A percentile compares a stretch with the other conserved stretches of the same genome.
phyloP scores from a whole-genome alignment of 345 rosid genomes.

The Eucalyptus marginata region DNA sequence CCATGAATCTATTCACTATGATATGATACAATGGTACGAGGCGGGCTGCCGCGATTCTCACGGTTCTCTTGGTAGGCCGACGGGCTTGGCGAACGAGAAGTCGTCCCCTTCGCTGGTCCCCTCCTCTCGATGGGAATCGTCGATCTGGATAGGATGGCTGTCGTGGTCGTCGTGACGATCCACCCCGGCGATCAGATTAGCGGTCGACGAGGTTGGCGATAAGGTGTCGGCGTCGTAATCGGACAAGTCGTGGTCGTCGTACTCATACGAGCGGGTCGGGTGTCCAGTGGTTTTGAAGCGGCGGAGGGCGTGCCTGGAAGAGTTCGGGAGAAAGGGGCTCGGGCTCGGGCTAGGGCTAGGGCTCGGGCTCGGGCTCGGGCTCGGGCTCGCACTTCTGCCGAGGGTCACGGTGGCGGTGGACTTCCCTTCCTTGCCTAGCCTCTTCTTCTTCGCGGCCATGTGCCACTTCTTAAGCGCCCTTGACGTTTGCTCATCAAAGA shows the following conservation, averaged over 20 bases:
- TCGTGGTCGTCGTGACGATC: conserved; percentile 10
- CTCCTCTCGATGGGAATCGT: conserved; percentile 7
- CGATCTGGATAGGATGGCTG: conserved; percentile 9
- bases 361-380: conserved; percentile 23
- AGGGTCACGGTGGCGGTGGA: conserved; percentile 18
- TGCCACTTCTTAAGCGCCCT: conserved; percentile 93
- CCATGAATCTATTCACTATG: neutral
- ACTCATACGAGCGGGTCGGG: conserved; percentile 23
- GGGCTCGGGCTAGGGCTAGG: neutral
- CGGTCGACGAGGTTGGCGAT: conserved; percentile 23
- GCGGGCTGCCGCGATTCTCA: neutral
- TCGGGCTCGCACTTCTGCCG: conserved; percentile 41
- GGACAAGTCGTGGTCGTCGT: conserved; percentile 39
- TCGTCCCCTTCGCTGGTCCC: conserved; percentile 27
- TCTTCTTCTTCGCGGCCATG: conserved; percentile 59
- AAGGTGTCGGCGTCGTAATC: conserved; percentile 54
- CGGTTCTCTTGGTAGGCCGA: conserved; percentile 12
- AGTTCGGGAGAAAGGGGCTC: neutral
- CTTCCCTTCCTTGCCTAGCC: conserved; percentile 44
- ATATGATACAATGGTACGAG: neutral
- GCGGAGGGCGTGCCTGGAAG: conserved; percentile 28
- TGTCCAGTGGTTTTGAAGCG: conserved; percentile 83
- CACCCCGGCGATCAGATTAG: conserved; percentile 19
- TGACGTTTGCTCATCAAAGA: conserved; percentile 90
- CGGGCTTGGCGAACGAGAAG: conserved; percentile 62